phyloP scores from a whole-genome alignment of 2,329 filamentous ascomycete species.

The Paracamarosporium sp. region DNA sequence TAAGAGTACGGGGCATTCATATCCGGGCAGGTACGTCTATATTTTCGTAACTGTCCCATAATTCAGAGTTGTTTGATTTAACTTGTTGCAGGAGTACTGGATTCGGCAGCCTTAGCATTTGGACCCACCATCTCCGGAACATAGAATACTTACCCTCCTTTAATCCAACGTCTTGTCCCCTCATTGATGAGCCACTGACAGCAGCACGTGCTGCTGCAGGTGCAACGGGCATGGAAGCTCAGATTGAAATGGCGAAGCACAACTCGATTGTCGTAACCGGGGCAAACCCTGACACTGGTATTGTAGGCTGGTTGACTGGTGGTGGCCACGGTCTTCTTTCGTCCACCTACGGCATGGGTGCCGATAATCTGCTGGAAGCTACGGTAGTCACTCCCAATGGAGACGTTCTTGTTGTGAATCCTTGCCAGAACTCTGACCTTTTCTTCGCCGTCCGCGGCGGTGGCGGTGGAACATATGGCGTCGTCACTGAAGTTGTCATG shows the following conservation, averaged over 20 bases:
- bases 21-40: slow-evolving; percentile 20
- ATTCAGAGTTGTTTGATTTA: background rate
- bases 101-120: slow-evolving; percentile 28
- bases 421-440: slow-evolving; percentile 34
- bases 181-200: background rate
- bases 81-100: slow-evolving; percentile 20
- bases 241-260: slow-evolving; percentile 21
- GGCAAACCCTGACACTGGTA: slow-evolving; percentile 41
- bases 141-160: slow-evolving; percentile 30
- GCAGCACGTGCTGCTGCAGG: slow-evolving; percentile 31
- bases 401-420: slow-evolving; percentile 21
- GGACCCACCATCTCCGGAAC: slow-evolving; percentile 34
- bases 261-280: slow-evolving; percentile 26
- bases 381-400: slow-evolving; percentile 41
- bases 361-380: slow-evolving; percentile 44
- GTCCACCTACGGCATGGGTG: slow-evolving; percentile 44
- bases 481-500: slow-evolving; percentile 36
- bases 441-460: slow-evolving; percentile 53
- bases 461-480: slow-evolving; percentile 52
- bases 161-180: slow-evolving; percentile 23
- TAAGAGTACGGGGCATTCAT: slow-evolving; percentile 36
- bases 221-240: slow-evolving; percentile 24
- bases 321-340: slow-evolving; percentile 49
- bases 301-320: slow-evolving; percentile 49
- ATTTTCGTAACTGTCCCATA: background rate